Evolutionary conservation across 257 asterid species (phyloP).

Genomic region (Scutellaria galericulata): DNA sequence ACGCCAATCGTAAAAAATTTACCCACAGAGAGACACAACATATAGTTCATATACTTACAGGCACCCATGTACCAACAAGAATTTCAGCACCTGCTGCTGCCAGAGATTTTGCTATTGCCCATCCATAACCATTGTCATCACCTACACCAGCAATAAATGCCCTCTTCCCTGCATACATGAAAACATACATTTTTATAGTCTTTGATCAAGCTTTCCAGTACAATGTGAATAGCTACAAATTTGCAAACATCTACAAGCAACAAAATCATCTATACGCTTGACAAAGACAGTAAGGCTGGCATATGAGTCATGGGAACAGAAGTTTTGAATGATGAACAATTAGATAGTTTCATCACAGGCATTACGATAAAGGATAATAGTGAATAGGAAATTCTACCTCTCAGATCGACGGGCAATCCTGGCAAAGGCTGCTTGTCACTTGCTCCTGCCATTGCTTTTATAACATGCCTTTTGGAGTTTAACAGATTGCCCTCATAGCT

Average conservation of each 20-base stretch:
- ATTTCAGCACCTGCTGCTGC: slow-evolving; percentile 98
- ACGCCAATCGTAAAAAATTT: slow-evolving; percentile 23
- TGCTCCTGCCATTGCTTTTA: slow-evolving; percentile 23
- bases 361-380: background rate
- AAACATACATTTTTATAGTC: background rate
- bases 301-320: no score
- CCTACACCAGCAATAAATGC: slow-evolving; percentile 97
- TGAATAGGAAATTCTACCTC: background rate
- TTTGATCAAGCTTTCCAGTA: background rate
- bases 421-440: slow-evolving; percentile 26
- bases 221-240: background rate
- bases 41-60: slow-evolving; percentile 60
- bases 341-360: background rate
- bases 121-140: slow-evolving; percentile 96
- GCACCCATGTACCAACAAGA: slow-evolving; percentile 99
- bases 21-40: slow-evolving; percentile 29
- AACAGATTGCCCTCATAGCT: background rate
- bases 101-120: slow-evolving; percentile 97
- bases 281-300: background rate
- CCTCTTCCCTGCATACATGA: slow-evolving; percentile 71
- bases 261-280: background rate
- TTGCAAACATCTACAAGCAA: background rate
- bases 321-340: background rate
- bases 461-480: slow-evolving; percentile 4
- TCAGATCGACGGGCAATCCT: slow-evolving; percentile 16